Evolutionary conservation across 495 filamentous ascomycete species (phyloP), one percentile per base, ranked within the genome.

Genomic region (Penicillium angulare): DNA sequence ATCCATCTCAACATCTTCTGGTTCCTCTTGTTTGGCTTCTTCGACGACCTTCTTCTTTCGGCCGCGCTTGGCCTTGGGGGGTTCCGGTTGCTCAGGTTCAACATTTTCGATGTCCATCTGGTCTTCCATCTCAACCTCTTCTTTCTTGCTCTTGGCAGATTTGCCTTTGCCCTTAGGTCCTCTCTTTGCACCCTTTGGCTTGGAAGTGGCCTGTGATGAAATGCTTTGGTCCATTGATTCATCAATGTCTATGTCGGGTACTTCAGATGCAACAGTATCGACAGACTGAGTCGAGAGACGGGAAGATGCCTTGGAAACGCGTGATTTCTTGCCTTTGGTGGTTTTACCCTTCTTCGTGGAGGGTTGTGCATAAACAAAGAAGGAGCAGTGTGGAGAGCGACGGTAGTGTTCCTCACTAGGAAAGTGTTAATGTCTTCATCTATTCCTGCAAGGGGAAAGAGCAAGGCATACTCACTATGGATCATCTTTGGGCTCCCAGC

Each of bases 401-500:
- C 81, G 82, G 52, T 81, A 79, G 59, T 98, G 93, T 66, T 98
- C 93, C 47, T 92, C 84, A 64, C 90, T 96, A 43, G 12, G 20
- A 21, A 36, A 20, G 39, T 10, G 17, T 66, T 56, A 64, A n/a
- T n/a, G 71, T 35, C 71, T 53, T 38, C 65, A 52, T 15, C 29
- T 3, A 12, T 13, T 12, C 24, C 21, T 24, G 21, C 13, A 40
- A 18, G n/a, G 39, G 49, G 54, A 56, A 63, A 47, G 56, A 47
- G 47, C 52, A 43, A n/a, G 27, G 7, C n/a, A n/a, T n/a, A 65
- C 87, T 73, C 68, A 92, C 86, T 80, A 79, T 57, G 92, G 92
- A 57, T 92, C 84, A 66, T 97, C 92, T 56, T 86, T 85, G 10
- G 88, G 85, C 61, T 96, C 92, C 92, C 92, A 97, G 2, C 88